These are phyloP conservation scores for Cocos nucifera DNA, from an alignment of 176 grass and related monocot species.

Conservation along the genomic window DNA sequence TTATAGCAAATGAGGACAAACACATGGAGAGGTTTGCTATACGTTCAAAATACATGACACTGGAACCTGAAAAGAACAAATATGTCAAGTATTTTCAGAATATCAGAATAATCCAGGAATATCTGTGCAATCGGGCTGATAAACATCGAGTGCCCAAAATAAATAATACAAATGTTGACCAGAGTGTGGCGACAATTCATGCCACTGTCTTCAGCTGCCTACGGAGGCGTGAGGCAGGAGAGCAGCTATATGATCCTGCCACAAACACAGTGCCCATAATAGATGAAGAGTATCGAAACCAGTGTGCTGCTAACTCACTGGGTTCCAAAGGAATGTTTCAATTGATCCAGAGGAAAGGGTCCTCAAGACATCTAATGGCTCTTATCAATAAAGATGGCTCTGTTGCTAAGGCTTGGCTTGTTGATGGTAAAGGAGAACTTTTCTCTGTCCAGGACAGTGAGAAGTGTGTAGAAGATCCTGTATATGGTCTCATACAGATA, in stretches of 20 bases:
- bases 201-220: slow-evolving; percentile 17
- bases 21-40: slow-evolving; percentile 16
- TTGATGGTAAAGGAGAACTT: neutral
- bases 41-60: slow-evolving; percentile 20
- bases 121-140: slow-evolving; percentile 14
- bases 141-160: slow-evolving; percentile 20
- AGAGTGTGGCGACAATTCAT: slow-evolving; percentile 19
- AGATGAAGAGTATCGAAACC: slow-evolving; percentile 14
- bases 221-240: slow-evolving; percentile 8
- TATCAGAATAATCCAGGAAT: slow-evolving; percentile 19
- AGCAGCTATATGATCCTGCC: slow-evolving; percentile 12
- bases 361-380: slow-evolving; percentile 18
- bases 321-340: slow-evolving; percentile 21
- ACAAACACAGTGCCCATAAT: slow-evolving; percentile 12
- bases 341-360: slow-evolving; percentile 15
- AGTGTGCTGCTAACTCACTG: slow-evolving; percentile 15
- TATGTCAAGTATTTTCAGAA: slow-evolving; percentile 17
- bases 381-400: slow-evolving; percentile 14
- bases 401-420: slow-evolving; percentile 14
- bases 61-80: slow-evolving; percentile 19
- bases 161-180: slow-evolving; percentile 18
- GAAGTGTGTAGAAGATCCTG: slow-evolving; percentile 48
- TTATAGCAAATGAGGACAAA: slow-evolving; percentile 18
- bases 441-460: slow-evolving; percentile 3
- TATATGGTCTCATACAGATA: slow-evolving; percentile 73